Base-by-base conservation (phyloP, 1,284 basidiomycete genomes). In the Puccinia novopanici region DNA sequence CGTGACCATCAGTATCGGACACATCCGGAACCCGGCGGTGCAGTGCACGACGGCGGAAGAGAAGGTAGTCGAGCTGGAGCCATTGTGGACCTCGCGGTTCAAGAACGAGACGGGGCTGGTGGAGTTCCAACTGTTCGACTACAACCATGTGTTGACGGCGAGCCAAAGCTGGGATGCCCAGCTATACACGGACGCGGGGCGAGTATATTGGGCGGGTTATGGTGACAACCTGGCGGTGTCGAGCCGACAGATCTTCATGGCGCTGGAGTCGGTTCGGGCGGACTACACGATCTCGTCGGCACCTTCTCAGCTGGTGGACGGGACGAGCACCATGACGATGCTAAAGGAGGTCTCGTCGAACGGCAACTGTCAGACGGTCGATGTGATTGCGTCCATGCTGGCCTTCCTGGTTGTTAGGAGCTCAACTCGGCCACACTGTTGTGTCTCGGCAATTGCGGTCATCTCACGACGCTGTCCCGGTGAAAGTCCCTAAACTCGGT, bases 301-400 rank as follows among this genome's bases (percentile, higher is more conserved):
- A 17, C 80, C 73, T 13, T 74, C 82, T 0, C 72, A 74, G 42
- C 75, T 77, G 4, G 81, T 82, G 8, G 3, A 81, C 12, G 81
- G 77, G 2, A 77, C 70, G 3, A 67, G 82, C 3, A 81, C 82
- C 12, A 78, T 83, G 22, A 82, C 52, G 9, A 61, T 4, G 37
- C 34, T 61, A 4, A 72, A 83, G 90, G 91, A 91, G 84, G 91
- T 91, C 48, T 91, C 90, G 3, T 81, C 72, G 27, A 80, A 86
- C 48, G 61, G 83, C 89, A 91, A 91, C 81, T 87, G 90, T 68
- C 91, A 91, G 82, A 91, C 91, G 0, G 89, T 91, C 24, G 91
- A 92, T 83, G 91, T 92, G 8, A 78, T 78, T 10, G 30, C 75
- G 6, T 65, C 75, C 15, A 34, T 78, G 42, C 61, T 78, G 6